Evolutionary conservation across 805 yeast genomes (phyloP), one percentile per base, ranked within the genome.

Genomic region (Spathaspora boniae): DNA sequence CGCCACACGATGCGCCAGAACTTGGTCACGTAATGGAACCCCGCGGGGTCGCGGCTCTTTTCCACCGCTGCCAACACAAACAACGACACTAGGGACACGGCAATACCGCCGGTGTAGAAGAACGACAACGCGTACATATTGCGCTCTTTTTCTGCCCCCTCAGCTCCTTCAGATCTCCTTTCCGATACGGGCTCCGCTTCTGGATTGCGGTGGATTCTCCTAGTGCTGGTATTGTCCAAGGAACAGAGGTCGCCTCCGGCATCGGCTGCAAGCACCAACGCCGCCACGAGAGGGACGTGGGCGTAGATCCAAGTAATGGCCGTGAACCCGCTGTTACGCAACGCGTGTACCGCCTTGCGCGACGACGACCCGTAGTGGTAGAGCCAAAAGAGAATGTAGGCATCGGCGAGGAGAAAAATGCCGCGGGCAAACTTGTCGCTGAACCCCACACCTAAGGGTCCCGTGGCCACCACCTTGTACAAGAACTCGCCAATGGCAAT

Each of bases 401-500:
- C 75, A 29, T 67, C 66, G 9, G 76, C 51, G 33, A 75, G 47
- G 9, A 72, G 44, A 37, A 74, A 60, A 5, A 76, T 43, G 0
- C 76, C 82, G 33, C 80, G 56, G n/a, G 68, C 69, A 15, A 73
- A 54, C 27, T 61, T 62, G 4, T 45, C 45, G 29, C 62, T 58
- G 41, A 76, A 59, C 0, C 82, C 81, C 2, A 50, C 37, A 1
- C 70, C 74, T 26, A 76, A 62, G 0, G 77, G 72, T n/a, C 65
- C 57, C 0, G 54, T 53, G 2, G 78, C 72, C 6, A 76, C 81
- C 6, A 74, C 58, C 26, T 68, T 71, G 46, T 71, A 76, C 9
- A 78, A 54, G 43, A 76, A 79, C 43, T 79, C 85, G 23, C 86
- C 86, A 42, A 80, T 65, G 4, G 82, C 83, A 53, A 80, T 78